phyloP scores from a whole-genome alignment of 768 basidiomycete species.

The Agrocybe chaxingu region DNA sequence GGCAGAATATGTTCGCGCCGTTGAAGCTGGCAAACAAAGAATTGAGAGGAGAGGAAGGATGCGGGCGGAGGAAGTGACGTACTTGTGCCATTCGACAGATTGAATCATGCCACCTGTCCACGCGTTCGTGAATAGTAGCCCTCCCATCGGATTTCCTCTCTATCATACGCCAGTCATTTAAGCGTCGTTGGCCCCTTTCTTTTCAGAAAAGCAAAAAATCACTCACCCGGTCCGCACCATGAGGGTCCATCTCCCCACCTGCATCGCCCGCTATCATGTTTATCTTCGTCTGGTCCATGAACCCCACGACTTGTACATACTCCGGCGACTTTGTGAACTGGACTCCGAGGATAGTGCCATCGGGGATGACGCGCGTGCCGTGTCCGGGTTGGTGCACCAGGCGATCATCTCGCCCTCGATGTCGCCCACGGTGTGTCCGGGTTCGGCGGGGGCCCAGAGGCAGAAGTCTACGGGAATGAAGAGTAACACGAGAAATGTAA shows the following conservation, averaged over 20 bases:
- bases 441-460: constrained; percentile 55
- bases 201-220: neutral
- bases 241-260: constrained; percentile 79
- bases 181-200: no score
- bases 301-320: constrained; percentile 65
- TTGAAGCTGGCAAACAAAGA: constrained; percentile 51
- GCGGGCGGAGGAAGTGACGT: constrained; percentile 16
- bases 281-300: constrained; percentile 60
- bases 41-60: neutral
- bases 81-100: constrained; percentile 71
- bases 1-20: constrained; percentile 60
- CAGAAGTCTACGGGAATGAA: constrained; percentile 54
- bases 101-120: constrained; percentile 50
- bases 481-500: no score
- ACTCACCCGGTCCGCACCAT: constrained; percentile 57
- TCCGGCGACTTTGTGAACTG: constrained; percentile 62
- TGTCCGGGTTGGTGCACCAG: constrained; percentile 70
- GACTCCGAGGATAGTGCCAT: constrained; percentile 58
- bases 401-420: constrained; percentile 74
- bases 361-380: constrained; percentile 71
- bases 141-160: constrained; percentile 83
- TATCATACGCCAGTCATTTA: constrained; percentile 17
- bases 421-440: constrained; percentile 57
- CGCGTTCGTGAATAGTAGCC: constrained; percentile 59
- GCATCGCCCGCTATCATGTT: constrained; percentile 52